phyloP scores from a whole-genome alignment of 768 basidiomycete genomes.

The Phanerochaete carnosa region DNA sequence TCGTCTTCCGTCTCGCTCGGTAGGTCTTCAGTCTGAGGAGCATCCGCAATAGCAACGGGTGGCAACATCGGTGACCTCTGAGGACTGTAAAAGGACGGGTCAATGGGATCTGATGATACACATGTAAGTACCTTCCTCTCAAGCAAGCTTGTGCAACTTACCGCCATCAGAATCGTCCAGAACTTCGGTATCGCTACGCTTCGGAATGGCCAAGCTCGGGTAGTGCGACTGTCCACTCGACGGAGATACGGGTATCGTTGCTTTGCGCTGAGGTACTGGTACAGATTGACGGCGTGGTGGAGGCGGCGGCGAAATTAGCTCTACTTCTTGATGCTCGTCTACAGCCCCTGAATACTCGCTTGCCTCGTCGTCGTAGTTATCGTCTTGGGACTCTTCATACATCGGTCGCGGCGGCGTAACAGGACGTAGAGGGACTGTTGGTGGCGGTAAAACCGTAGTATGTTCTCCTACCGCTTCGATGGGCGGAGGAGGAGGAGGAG shows the following conservation, averaged over 20 bases:
- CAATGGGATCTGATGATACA: conserved; percentile 55
- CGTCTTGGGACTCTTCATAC: background rate
- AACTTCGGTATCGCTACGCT: conserved; percentile 21
- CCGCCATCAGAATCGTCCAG: conserved; percentile 65
- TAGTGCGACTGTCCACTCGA: background rate
- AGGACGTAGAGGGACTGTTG: background rate
- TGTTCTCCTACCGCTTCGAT: background rate
- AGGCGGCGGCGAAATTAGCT: conserved; percentile 16
- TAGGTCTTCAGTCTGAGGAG: background rate
- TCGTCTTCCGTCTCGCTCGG: background rate
- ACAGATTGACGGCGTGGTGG: conserved; percentile 8
- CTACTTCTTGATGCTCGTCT: background rate
- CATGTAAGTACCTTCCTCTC: background rate
- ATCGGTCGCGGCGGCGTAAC: background rate
- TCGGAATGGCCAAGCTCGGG: background rate
- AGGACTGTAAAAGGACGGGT: conserved; percentile 59
- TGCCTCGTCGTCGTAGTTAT: background rate
- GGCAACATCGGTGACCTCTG: conserved; percentile 26
- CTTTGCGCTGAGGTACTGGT: background rate
- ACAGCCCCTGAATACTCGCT: background rate
- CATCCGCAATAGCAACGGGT: background rate
- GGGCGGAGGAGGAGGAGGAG: conserved; percentile 4
- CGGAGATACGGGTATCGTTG: background rate
- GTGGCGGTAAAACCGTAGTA: background rate
- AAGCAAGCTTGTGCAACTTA: conserved; percentile 27